Base-by-base conservation (phyloP, 1,139 yeast genomes). In the Hyphopichia wangnamkhiaoensis region DNA sequence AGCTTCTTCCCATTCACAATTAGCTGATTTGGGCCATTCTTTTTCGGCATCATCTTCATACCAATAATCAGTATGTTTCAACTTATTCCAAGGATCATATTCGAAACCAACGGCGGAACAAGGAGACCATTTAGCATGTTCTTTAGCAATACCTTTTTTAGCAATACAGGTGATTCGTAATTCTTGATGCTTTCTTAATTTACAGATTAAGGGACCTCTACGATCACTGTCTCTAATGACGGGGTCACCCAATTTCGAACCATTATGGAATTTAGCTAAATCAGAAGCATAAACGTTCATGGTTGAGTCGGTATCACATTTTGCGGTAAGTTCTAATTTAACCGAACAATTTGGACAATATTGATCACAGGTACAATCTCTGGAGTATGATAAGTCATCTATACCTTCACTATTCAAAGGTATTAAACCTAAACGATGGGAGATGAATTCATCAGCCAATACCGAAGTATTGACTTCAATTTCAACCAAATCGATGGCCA, bases 21-120 rank as follows among this genome's bases (percentile, higher is more conserved):
- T 93, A 48, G 79, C 80, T 35, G 90, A 80, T 50, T 76, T 79
- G 31, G 97, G 97, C 99, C 99, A 93, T 69, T 93, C 99, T 34
- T 76, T 79, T 32, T 80, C 89, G 26, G 88, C 84, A 58, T 83
- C 87, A 46, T 83, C 94, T 64, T 93, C 98, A 60, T 84, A 89
- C 99, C 99, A 93, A 58, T 79, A 87, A 53, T 90, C 96, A 0
- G 98, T 93, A 60, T 93, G 98, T 56, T 85, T 84, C 52, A 94
- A 75, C 66, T 93, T 94, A 65, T 93, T 93, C 95, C 96, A 93
- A n/a, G 99, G 99, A 59, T 93, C 99, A 58, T 93, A 93, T 65
- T 93, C 99, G 56, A 93, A 93, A 18, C 95, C 98, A 41, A 94
- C 78, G n/a, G 98, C 98, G 0, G 97, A 79, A 52, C 95, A 87